Evolutionary conservation across 2,329 filamentous ascomycete species (phyloP).

Genomic region (Cladosporium velox): DNA sequence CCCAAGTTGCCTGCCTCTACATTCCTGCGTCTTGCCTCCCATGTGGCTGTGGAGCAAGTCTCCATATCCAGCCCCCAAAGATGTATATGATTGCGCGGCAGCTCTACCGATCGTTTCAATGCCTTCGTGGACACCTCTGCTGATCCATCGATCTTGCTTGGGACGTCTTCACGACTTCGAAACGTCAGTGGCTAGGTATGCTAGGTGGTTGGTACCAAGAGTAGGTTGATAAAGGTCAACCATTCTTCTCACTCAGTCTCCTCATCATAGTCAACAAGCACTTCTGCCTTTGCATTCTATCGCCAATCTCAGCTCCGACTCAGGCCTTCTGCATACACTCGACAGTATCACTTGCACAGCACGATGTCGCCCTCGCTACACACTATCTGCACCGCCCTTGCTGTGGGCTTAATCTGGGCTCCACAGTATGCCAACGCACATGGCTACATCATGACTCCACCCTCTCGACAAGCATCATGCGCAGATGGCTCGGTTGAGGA

Average conservation of each 20-base stretch:
- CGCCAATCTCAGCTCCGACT: not conserved
- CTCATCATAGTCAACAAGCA: constrained; percentile 2
- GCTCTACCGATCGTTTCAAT: constrained; percentile 13
- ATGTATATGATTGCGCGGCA: constrained; percentile 19
- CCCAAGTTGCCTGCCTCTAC: not conserved
- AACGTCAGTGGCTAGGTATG: constrained; percentile 11
- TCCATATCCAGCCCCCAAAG: constrained; percentile 7
- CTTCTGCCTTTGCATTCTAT: not conserved
- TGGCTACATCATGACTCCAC: constrained; percentile 14
- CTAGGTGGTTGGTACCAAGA: constrained; percentile 16
- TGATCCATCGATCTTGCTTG: not conserved
- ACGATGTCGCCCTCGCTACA: constrained; percentile 11
- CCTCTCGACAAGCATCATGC: constrained; percentile 18
- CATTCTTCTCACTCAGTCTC: not conserved
- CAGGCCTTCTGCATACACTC: not conserved
- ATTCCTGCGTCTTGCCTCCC: constrained; percentile 1
- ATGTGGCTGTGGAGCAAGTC: constrained; percentile 9
- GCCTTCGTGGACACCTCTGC: not conserved
- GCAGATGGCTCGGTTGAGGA: constrained; percentile 15
- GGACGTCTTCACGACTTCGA: constrained; percentile 12
- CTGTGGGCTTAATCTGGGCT: constrained; percentile 3
- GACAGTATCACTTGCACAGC: not conserved
- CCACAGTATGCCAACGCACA: constrained; percentile 10
- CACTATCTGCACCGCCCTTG: constrained; percentile 2
- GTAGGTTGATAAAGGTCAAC: constrained; percentile 4